Base-by-base conservation (phyloP, 352 stramenopile species). In the Phytopythium litorale region DNA sequence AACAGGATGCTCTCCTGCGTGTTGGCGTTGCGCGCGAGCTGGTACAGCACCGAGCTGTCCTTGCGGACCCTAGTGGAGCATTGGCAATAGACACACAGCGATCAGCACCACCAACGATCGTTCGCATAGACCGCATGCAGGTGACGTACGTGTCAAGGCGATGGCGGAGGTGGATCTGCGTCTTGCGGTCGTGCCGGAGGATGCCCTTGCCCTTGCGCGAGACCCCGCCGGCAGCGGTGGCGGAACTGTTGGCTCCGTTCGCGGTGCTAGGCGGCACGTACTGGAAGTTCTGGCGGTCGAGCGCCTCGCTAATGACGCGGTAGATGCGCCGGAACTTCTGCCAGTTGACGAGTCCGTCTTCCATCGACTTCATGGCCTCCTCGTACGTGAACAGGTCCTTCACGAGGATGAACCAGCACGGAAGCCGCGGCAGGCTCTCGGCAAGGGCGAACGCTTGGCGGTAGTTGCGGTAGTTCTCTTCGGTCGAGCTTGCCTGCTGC, bases 301-400 rank as follows among this genome's bases (percentile, higher is more conserved):
- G 62, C 15, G 84, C 73, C 57, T 96, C 84, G 54, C 62, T 89
- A 62, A 96, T 94, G 32, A 88, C 73, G 49, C 84, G 81, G 57
- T 90, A 78, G 50, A 96, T 87, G 65, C 89, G 91, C 19, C 87
- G 81, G 58, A 88, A 96, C 63, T 96, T 96, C 46, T 88, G 79
- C 85, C 87, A 96, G 63, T 94, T 87, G 16, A 96, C 81, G 0
- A 96, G 73, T 32, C 85, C 83, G 54, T 94, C 79, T 67, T 94
- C 85, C 25, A 76, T 88, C 12, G 85, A 91, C 54, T 87, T 88
- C 79, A 94, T 94, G 8, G 80, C 78, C 68, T 96, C 87, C 62
- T 96, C 87, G n/a, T 88, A 87, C 37, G 84, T 86, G 64, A 96
- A 96, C 49, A 96, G 53, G 60, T 96, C 87, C 55, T 96, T 96